These are phyloP conservation scores for Acer negundo DNA, from an alignment of 345 rosid species.

Conservation along the genomic window DNA sequence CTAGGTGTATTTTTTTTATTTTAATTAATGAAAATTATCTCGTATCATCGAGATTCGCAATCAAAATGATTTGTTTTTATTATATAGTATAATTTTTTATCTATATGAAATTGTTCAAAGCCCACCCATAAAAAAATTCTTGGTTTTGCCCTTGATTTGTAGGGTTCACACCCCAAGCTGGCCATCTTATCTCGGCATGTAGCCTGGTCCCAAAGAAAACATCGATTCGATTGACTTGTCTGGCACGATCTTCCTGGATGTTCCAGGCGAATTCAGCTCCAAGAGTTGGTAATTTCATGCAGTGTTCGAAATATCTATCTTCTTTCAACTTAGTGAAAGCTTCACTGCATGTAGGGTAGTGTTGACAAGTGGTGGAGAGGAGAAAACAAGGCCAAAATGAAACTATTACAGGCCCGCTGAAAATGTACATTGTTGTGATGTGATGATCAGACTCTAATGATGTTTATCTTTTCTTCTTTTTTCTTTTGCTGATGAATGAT, in stretches of 20 bases:
- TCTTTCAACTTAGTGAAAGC: background rate
- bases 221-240: background rate
- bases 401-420: background rate
- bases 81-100: too few species aligned
- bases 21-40: too few species aligned
- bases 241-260: background rate
- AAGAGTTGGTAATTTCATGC: conserved; percentile 38
- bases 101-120: too few species aligned
- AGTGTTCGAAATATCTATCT: background rate
- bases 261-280: conserved; percentile 39
- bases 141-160: too few species aligned
- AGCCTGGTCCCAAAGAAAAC: conserved; percentile 33
- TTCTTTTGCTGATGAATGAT: too few species aligned
- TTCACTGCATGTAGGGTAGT: conserved; percentile 10
- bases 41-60: too few species aligned
- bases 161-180: conserved; percentile 69
- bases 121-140: too few species aligned
- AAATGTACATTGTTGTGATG: conserved; percentile 1
- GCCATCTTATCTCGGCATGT: conserved; percentile 30
- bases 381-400: conserved; percentile 7
- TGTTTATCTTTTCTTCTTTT: too few species aligned
- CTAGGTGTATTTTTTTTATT: too few species aligned
- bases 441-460: too few species aligned
- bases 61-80: too few species aligned
- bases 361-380: background rate